phyloP scores from a whole-genome alignment of 345 rosid species.

The Citrus mangshanensis region DNA sequence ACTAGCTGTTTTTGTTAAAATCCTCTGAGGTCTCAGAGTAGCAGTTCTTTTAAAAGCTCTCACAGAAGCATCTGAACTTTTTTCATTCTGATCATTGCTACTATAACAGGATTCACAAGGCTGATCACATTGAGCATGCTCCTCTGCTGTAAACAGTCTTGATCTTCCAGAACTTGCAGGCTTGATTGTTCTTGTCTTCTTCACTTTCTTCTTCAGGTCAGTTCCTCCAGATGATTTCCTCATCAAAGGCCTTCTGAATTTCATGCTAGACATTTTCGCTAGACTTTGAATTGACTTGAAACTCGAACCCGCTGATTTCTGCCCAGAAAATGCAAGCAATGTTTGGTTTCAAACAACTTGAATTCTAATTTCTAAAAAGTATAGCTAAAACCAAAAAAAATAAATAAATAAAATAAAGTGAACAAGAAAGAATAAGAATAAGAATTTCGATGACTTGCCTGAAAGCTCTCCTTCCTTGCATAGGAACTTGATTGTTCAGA shows the following conservation, averaged over 20 bases:
- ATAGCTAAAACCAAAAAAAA: neutral
- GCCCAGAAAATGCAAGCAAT: constrained; percentile 16
- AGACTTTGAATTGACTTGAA: constrained; percentile 39
- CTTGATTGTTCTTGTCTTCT: constrained; percentile 43
- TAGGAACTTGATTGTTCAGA: constrained; percentile 29
- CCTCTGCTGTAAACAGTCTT: constrained; percentile 6
- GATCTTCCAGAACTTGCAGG: constrained; percentile 19
- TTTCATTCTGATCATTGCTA: constrained; percentile 5
- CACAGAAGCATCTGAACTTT: constrained; percentile 19
- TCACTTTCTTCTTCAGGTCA: constrained; percentile 40
- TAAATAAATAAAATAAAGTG: too few relatives aligned
- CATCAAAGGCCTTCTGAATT: constrained; percentile 42
- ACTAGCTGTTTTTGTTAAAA: constrained; percentile 43
- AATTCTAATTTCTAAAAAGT: neutral
- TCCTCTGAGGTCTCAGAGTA: constrained; percentile 33
- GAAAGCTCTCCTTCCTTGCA: constrained; percentile 29
- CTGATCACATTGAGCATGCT: neutral
- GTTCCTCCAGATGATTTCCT: constrained; percentile 41
- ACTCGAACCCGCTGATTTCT: constrained; percentile 42
- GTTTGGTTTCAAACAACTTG: neutral
- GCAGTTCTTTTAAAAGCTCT: constrained; percentile 32
- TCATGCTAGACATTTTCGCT: constrained; percentile 47
- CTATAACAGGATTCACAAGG: constrained; percentile 18
- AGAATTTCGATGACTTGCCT: constrained; percentile 32
- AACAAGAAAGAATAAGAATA: neutral